Conservation (phyloP, 305 asterid genomes). For the Fraxinus albicans region DNA sequence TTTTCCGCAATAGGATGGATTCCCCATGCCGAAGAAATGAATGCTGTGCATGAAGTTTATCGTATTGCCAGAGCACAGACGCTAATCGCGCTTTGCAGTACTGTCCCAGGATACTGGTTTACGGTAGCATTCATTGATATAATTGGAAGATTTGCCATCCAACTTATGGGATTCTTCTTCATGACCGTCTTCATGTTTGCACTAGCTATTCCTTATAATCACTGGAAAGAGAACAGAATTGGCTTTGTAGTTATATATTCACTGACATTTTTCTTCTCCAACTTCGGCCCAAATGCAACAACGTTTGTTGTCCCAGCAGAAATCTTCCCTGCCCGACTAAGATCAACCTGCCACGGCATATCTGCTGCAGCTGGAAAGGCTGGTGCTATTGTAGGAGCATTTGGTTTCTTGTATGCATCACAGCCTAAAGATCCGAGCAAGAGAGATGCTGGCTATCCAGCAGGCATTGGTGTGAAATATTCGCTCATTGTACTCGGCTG, state of each 20-base stretch:
- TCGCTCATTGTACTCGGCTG: conserved; percentile 32
- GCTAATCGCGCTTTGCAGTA: conserved; percentile 25
- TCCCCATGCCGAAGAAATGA: conserved; percentile 40
- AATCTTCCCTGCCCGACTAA: conserved; percentile 49
- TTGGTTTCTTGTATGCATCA: background rate
- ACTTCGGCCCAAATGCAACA: conserved; percentile 55
- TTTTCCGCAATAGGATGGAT: conserved; percentile 45
- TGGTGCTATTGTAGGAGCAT: conserved; percentile 33
- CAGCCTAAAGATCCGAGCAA: conserved; percentile 42
- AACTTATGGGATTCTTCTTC: conserved; percentile 54
- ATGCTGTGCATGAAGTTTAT: conserved; percentile 42
- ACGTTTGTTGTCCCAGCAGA: conserved; percentile 61
- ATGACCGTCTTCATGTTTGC: conserved; percentile 56
- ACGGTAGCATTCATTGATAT: conserved; percentile 42
- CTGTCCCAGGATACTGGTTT: conserved; percentile 53
- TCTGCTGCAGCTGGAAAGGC: conserved; percentile 61
- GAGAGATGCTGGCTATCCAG: conserved; percentile 27
- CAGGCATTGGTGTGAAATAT: conserved; percentile 38
- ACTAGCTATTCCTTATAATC: conserved; percentile 43
- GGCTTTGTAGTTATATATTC: conserved; percentile 50
- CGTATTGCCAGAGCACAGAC: conserved; percentile 47
- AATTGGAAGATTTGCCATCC: conserved; percentile 46
- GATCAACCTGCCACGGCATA: conserved; percentile 59
- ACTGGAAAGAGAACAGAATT: conserved; percentile 36
- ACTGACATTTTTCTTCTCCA: conserved; percentile 49